These are phyloP conservation scores for Yamadazyma friedrichii DNA, from an alignment of 1,139 yeast species.

Conservation along the genomic window DNA sequence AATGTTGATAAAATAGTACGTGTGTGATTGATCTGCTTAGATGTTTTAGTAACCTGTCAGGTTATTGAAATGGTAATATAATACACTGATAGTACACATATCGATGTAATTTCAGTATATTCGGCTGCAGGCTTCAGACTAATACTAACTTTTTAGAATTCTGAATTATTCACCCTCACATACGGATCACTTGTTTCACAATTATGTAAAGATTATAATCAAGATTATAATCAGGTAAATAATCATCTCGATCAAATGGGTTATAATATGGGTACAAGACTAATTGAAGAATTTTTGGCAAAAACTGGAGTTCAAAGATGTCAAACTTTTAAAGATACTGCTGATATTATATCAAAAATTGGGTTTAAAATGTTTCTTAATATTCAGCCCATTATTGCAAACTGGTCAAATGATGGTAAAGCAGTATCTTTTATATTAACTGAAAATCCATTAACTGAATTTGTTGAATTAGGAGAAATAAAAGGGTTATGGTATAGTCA, in stretches of 20 bases:
- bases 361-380: conserved; percentile 91
- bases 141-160: conserved; percentile 47
- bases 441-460: conserved; percentile 92
- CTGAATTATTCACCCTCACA: conserved; percentile 88
- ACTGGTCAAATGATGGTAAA: conserved; percentile 77
- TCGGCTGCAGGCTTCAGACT: too few relatives aligned
- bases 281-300: conserved; percentile 91
- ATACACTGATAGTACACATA: background rate
- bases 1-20: conserved; percentile 80
- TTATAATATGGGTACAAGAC: conserved; percentile 84
- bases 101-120: background rate
- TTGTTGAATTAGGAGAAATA: conserved; percentile 85
- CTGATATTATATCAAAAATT: conserved; percentile 79
- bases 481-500: conserved; percentile 91
- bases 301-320: conserved; percentile 85
- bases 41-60: too few relatives aligned
- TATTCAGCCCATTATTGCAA: conserved; percentile 70
- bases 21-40: conserved; percentile 15
- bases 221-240: conserved; percentile 78
- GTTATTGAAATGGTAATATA: too few relatives aligned
- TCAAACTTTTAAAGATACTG: conserved; percentile 75
- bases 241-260: conserved; percentile 90
- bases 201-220: conserved; percentile 76
- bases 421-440: conserved; percentile 70
- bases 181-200: conserved; percentile 97